Evolutionary conservation across 495 filamentous ascomycete genomes (phyloP), one percentile per base, ranked within the genome.

Genomic region (Hypoxylon lenormandii): DNA sequence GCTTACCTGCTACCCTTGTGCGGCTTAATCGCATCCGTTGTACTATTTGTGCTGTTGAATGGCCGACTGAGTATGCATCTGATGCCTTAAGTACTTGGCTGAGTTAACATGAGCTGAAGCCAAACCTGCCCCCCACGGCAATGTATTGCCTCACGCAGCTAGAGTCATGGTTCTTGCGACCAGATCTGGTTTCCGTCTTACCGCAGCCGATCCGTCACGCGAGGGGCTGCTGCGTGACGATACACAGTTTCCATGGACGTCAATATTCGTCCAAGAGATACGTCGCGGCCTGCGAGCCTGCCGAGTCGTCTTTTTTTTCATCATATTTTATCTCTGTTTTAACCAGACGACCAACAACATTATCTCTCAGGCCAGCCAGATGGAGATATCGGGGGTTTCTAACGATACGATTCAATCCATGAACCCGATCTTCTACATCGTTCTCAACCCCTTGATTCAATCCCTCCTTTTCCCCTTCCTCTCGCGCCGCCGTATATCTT

Each of bases 21-120:
- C 13, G 81, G 85, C 47, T 79, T 85, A 38, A 78, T 84, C 54
- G 65, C 80, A 37, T 85, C 81, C 13, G 82, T 83, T 0, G 74
- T 87, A 4, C 86, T 86, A 3, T 65, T 74, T 0, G 72, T 84
- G 4, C 75, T 88, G 10, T 77, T 84, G 21, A 75, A 68, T 26
- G 84, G 85, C 18, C 77, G 78, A 3, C 70, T 81, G 21, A 72
- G 78, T 23, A 72, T 64, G 18, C 70, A 71, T 15, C 78, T 81
- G 69, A 58, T 84, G 6, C 68, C 85, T 28, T 83, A 84, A 55
- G 84, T 80, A 33, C 66, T 84, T n/a, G 81, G 81, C 42, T 80
- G 79, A 28, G 84, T 83, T 47, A 81, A 81, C 46, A 82, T 87
- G 73, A 86, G 85, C 74, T 78, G 83, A 28, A 86, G 84, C 22